phyloP scores from a whole-genome alignment of 73 alveolate species.

The Paramecium sonneborni region DNA sequence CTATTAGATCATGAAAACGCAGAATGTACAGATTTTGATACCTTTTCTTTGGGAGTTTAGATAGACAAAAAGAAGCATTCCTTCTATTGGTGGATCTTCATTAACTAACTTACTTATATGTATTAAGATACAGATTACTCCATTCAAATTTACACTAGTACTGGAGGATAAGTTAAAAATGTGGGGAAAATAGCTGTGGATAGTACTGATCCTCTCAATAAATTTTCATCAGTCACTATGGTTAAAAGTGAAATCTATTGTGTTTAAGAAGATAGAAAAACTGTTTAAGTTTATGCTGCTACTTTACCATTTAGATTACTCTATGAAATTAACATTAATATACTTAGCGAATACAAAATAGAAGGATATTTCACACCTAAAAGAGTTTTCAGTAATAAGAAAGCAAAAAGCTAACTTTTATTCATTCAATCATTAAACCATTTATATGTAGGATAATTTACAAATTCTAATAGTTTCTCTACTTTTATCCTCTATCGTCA shows the following conservation, averaged over 20 bases:
- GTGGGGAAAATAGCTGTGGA: background rate
- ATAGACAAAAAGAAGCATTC: background rate
- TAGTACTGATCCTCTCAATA: background rate
- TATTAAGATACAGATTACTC: background rate
- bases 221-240: conserved; percentile 4
- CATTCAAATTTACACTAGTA: background rate
- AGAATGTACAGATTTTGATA: background rate
- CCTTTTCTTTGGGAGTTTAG: background rate
- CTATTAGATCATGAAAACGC: background rate
- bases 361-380: background rate
- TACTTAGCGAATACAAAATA: background rate
- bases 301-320: background rate
- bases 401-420: background rate
- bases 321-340: background rate
- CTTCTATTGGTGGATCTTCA: background rate
- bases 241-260: background rate
- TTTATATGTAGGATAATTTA: background rate
- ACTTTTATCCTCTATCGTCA: background rate
- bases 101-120: background rate
- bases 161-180: background rate
- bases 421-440: background rate
- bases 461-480: background rate
- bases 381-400: conserved; percentile 35
- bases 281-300: background rate
- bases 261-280: background rate